Conservation (phyloP, 2,329 filamentous ascomycete genomes). For the Fusarium subtropicale region DNA sequence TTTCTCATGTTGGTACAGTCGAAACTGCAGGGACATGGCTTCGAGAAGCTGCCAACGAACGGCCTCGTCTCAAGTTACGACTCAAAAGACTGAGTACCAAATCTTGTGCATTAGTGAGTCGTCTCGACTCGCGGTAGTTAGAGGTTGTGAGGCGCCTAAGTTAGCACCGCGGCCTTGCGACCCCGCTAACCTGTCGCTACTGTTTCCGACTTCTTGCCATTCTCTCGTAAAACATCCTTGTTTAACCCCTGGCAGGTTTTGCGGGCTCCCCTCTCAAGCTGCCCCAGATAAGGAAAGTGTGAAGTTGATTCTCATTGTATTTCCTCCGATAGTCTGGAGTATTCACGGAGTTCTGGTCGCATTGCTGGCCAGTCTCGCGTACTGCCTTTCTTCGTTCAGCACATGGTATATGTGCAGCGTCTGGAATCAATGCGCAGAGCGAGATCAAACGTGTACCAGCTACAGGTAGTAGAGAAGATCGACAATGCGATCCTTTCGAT, state of each 20-base stretch:
- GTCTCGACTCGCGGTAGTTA: conserved; percentile 41
- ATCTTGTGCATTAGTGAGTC: conserved; percentile 20
- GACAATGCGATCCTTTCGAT: conserved; percentile 21
- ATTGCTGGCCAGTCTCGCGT: background rate
- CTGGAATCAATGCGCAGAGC: background rate
- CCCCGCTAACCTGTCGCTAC: conserved; percentile 37
- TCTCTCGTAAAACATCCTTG: conserved; percentile 37
- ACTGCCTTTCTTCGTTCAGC: conserved; percentile 17
- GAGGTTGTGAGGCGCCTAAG: conserved; percentile 37
- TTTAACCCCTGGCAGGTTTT: conserved; percentile 24
- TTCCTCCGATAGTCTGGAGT: conserved; percentile 5
- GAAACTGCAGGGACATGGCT: conserved; percentile 17
- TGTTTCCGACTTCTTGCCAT: conserved; percentile 30
- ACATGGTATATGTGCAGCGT: background rate
- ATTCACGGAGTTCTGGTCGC: background rate
- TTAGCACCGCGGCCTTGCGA: background rate
- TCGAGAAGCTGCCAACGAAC: conserved; percentile 17
- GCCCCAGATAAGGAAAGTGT: conserved; percentile 39
- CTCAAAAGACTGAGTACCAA: background rate
- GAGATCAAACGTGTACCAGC: background rate
- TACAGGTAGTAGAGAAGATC: conserved; percentile 11
- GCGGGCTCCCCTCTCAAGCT: conserved; percentile 35
- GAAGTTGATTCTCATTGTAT: conserved; percentile 33
- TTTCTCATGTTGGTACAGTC: background rate
- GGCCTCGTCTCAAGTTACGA: conserved; percentile 19